These are phyloP conservation scores for Paralagenidium karlingii DNA, from an alignment of 352 stramenopile genomes.

Conservation along the genomic window DNA sequence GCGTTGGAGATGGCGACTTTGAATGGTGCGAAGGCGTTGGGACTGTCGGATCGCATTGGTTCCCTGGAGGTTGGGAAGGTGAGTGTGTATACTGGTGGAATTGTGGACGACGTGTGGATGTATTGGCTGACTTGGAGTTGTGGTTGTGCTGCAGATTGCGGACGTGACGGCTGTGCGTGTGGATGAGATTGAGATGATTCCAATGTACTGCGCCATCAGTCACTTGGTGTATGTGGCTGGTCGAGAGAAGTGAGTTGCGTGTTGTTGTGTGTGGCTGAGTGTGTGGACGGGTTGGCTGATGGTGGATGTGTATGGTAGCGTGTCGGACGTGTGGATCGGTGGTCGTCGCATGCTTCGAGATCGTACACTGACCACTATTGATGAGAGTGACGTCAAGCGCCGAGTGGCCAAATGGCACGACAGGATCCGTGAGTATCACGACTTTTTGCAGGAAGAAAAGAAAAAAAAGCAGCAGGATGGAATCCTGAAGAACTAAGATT, in stretches of 20 bases:
- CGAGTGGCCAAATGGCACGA: constrained; percentile 42
- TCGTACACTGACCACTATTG: constrained; percentile 63
- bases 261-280: background rate
- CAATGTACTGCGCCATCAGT: constrained; percentile 80
- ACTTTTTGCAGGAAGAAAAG: constrained; percentile 16
- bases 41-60: constrained; percentile 65
- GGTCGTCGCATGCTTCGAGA: constrained; percentile 63
- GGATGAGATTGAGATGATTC: constrained; percentile 76
- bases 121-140: constrained; percentile 4
- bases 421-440: constrained; percentile 41
- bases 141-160: no score
- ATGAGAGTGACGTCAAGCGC: constrained; percentile 44
- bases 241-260: constrained; percentile 39
- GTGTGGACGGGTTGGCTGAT: constrained; percentile 4
- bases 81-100: no score
- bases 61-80: constrained; percentile 80
- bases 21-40: constrained; percentile 79
- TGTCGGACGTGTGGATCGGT: constrained; percentile 86
- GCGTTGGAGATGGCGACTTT: constrained; percentile 83
- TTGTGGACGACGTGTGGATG: background rate
- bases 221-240: constrained; percentile 79
- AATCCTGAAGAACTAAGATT: no score
- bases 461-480: no score
- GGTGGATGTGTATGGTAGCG: constrained; percentile 20
- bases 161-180: constrained; percentile 75